phyloP scores from a whole-genome alignment of 768 basidiomycete genomes.

The Multifurca ochricompacta region DNA sequence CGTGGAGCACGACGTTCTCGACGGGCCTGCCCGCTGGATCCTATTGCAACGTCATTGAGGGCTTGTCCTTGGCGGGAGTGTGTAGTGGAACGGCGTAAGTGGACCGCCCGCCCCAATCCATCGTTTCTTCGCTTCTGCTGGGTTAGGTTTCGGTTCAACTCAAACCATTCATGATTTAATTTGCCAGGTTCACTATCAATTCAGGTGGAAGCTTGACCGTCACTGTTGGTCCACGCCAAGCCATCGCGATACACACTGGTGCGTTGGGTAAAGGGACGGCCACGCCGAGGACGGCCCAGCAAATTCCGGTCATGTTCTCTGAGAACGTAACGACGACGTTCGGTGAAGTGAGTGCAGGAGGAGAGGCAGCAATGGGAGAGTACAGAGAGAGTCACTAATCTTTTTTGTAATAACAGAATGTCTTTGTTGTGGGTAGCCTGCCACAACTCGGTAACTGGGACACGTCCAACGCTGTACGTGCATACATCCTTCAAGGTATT shows the following conservation, averaged over 20 bases:
- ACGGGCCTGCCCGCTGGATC: slow-evolving; percentile 50
- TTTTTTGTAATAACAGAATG: slow-evolving; percentile 35
- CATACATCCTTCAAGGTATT: neutral
- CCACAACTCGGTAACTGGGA: slow-evolving; percentile 48
- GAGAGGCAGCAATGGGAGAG: neutral
- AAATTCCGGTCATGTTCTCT: slow-evolving; percentile 29
- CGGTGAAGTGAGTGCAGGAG: slow-evolving; percentile 39
- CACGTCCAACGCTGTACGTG: slow-evolving; percentile 37
- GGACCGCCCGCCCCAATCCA: neutral
- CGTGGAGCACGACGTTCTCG: slow-evolving; percentile 48
- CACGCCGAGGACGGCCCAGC: neutral
- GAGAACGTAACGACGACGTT: slow-evolving; percentile 49
- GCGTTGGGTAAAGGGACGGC: neutral
- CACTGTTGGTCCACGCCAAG: slow-evolving; percentile 23
- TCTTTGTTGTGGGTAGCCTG: slow-evolving; percentile 52
- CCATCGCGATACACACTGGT: slow-evolving; percentile 24
- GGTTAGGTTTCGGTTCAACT: neutral
- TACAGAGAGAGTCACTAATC: no score
- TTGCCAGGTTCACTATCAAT: slow-evolving; percentile 18
- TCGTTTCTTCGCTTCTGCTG: no score
- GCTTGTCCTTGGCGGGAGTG: slow-evolving; percentile 30
- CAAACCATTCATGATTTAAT: neutral
- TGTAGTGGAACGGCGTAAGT: slow-evolving; percentile 46
- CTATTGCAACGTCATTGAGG: slow-evolving; percentile 61
- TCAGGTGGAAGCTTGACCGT: slow-evolving; percentile 20